Conservation (phyloP, 2,329 filamentous ascomycete genomes). For the Colletotrichum endophyticum region DNA sequence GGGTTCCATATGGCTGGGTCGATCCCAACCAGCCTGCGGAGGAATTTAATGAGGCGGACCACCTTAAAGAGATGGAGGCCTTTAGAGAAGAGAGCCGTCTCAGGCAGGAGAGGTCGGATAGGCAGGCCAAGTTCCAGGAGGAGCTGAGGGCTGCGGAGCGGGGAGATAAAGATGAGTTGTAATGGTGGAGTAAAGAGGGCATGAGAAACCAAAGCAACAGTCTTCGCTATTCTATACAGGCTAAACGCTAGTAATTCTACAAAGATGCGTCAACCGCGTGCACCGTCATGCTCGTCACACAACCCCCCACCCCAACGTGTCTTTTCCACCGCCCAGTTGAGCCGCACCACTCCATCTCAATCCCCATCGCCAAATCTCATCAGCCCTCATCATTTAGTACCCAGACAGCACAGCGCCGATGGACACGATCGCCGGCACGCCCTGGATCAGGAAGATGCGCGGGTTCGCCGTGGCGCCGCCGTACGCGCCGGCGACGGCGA, state of each 20-base stretch:
- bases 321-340: background rate
- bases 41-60: background rate
- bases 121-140: constrained; percentile 2
- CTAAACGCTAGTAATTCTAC: background rate
- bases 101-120: constrained; percentile 7
- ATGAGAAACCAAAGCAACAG: background rate
- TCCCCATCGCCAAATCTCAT: background rate
- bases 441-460: constrained; percentile 50
- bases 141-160: constrained; percentile 2
- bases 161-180: constrained; percentile 11
- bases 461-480: constrained; percentile 45
- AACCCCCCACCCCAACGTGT: background rate
- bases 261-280: background rate
- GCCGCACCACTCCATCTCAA: background rate
- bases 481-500: constrained; percentile 48
- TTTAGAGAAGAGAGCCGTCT: constrained; percentile 4
- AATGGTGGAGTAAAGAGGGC: background rate
- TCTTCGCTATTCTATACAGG: background rate
- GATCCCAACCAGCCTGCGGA: background rate
- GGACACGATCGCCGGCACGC: constrained; percentile 36
- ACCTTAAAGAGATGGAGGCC: constrained; percentile 4
- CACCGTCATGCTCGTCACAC: background rate
- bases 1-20: constrained; percentile 13
- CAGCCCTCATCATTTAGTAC: background rate
- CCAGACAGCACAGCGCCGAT: constrained; percentile 32